A percentile compares a stretch with the other conserved stretches of the same genome.
phyloP scores from a whole-genome alignment of 108 stramenopile genomes.

The Cyclotella kingstonii region DNA sequence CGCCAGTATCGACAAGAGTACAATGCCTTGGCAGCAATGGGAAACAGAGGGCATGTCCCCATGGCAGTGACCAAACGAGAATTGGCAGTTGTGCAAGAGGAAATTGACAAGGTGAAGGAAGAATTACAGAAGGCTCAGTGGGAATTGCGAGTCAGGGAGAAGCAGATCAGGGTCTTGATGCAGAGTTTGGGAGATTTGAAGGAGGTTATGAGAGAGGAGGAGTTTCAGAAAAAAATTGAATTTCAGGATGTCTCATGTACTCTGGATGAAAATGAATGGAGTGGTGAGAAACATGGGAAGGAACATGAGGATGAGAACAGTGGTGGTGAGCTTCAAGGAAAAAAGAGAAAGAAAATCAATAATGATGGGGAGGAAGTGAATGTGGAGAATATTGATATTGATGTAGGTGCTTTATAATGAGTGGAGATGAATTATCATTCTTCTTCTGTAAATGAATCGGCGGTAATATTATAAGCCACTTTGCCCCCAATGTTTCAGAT shows the following conservation, averaged over 20 bases:
- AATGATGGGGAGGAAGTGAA: background rate
- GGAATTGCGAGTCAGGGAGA: conserved; percentile 30
- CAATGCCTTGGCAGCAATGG: conserved; percentile 34
- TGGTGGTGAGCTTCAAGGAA: background rate
- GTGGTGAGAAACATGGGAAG: too few relatives aligned
- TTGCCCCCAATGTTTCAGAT: background rate
- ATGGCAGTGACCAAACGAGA: conserved; percentile 13
- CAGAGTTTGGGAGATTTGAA: conserved; percentile 37
- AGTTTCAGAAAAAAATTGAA: background rate
- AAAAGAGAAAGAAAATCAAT: background rate
- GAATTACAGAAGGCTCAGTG: conserved; percentile 21
- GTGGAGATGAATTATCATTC: too few relatives aligned
- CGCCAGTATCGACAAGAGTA: conserved; percentile 24
- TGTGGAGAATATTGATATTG: too few relatives aligned
- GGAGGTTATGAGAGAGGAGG: conserved; percentile 32
- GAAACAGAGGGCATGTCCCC: conserved; percentile 16
- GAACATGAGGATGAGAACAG: background rate
- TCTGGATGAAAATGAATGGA: too few relatives aligned
- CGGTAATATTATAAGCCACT: too few relatives aligned
- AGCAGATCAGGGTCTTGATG: conserved; percentile 26
- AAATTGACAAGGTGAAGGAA: conserved; percentile 16
- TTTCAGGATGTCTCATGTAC: too few relatives aligned
- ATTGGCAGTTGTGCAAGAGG: conserved; percentile 16
- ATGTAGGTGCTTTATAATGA: too few relatives aligned
- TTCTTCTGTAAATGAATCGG: too few relatives aligned